Percentiles rank a stretch among this genome's conserved stretches.
Evolutionary conservation across 1,139 yeast genomes (phyloP).

Genomic region (Diutina ranongensis): DNA sequence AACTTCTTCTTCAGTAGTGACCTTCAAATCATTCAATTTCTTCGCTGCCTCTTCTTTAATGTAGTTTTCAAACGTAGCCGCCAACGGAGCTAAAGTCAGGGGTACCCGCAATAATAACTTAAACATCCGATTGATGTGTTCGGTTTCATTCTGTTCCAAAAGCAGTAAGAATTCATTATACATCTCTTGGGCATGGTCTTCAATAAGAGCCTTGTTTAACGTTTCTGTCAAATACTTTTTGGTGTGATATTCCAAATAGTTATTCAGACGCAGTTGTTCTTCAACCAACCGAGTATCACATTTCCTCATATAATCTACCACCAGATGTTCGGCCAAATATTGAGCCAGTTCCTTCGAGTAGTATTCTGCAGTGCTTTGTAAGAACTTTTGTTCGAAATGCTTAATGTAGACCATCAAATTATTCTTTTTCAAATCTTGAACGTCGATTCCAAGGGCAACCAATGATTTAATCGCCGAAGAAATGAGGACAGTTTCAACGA

Average conservation of each 20-base stretch:
- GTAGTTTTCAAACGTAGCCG: slow-evolving; percentile 60
- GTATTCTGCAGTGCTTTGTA: slow-evolving; percentile 62
- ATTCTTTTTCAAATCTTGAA: slow-evolving; percentile 74
- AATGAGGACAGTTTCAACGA: slow-evolving; percentile 55
- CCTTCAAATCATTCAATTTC: slow-evolving; percentile 55
- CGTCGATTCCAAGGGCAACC: slow-evolving; percentile 66
- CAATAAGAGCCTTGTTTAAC: slow-evolving; percentile 65
- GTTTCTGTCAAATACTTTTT: slow-evolving; percentile 66
- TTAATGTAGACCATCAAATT: slow-evolving; percentile 74
- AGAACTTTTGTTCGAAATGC: slow-evolving; percentile 66
- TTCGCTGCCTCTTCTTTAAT: slow-evolving; percentile 64
- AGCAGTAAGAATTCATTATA: slow-evolving; percentile 66
- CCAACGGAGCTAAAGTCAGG: slow-evolving; percentile 65
- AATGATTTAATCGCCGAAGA: slow-evolving; percentile 75
- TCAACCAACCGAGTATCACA: slow-evolving; percentile 76
- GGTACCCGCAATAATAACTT: slow-evolving; percentile 64
- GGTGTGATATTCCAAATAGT: slow-evolving; percentile 80
- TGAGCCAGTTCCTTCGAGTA: slow-evolving; percentile 59
- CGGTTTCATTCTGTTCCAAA: slow-evolving; percentile 65
- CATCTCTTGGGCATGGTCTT: slow-evolving; percentile 66
- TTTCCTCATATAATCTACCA: slow-evolving; percentile 82
- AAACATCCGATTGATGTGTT: slow-evolving; percentile 74
- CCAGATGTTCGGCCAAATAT: slow-evolving; percentile 63
- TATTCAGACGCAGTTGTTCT: slow-evolving; percentile 67
- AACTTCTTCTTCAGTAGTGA: slow-evolving; percentile 22